Evolutionary conservation across 208 protist genomes (phyloP).

Genomic region (Vickermania ingenoplastis): DNA sequence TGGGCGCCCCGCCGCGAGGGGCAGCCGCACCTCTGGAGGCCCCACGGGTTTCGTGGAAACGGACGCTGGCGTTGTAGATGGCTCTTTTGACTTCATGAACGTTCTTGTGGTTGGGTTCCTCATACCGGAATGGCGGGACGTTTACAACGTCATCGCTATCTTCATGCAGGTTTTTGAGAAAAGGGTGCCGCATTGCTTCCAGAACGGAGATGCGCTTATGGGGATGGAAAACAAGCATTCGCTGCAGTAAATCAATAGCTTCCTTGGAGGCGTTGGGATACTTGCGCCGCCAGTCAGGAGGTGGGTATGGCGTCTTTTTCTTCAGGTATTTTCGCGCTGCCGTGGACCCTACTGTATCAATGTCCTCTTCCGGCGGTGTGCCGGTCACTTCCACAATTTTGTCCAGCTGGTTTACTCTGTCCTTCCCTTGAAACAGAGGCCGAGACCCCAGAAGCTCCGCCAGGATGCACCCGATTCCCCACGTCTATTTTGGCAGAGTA

Average conservation of each 20-base stretch:
- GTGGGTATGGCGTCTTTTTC: slow-evolving; percentile 41
- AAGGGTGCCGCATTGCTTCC: slow-evolving; percentile 87
- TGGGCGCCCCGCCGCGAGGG: slow-evolving; percentile 5
- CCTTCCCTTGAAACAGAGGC: slow-evolving; percentile 85
- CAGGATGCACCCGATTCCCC: slow-evolving; percentile 86
- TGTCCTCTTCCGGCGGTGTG: slow-evolving; percentile 80
- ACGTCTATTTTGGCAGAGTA: slow-evolving; percentile 89
- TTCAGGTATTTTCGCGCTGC: slow-evolving; percentile 86
- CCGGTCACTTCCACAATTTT: slow-evolving; percentile 91
- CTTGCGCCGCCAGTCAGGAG: slow-evolving; percentile 48
- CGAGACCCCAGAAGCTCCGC: slow-evolving; percentile 80
- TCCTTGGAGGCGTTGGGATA: slow-evolving; percentile 70
- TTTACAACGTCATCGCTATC: slow-evolving; percentile 49
- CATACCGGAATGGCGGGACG: slow-evolving; percentile 65
- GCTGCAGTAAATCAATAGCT: slow-evolving; percentile 84
- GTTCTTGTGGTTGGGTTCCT: slow-evolving; percentile 65
- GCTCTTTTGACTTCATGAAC: slow-evolving; percentile 76
- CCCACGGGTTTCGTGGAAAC: slow-evolving; percentile 33
- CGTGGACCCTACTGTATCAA: slow-evolving; percentile 53
- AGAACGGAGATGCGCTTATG: slow-evolving; percentile 85
- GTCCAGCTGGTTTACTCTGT: slow-evolving; percentile 84
- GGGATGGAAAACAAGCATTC: slow-evolving; percentile 91
- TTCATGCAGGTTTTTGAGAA: slow-evolving; percentile 78
- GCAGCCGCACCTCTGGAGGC: not conserved
- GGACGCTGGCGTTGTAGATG: slow-evolving; percentile 74